Conservation (phyloP, 78 protist species). For the Chrysochromulina tobinii region DNA sequence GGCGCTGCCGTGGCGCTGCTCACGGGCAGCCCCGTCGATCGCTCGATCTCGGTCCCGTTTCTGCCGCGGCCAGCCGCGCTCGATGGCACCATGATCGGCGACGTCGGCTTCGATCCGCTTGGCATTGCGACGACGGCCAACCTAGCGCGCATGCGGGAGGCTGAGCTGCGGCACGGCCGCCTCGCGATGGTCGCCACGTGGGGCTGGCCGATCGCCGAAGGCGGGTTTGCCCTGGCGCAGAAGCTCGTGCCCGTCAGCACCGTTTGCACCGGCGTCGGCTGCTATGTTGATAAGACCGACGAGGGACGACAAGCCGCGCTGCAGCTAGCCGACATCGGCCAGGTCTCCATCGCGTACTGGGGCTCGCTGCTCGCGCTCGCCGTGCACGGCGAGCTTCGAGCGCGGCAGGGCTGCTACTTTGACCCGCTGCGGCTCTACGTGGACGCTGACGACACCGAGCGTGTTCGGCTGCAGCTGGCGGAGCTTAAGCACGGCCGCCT, state of each 20-base stretch:
- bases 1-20: no score
- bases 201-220: background rate
- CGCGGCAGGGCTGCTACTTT: background rate
- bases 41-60: no score
- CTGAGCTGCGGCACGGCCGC: background rate
- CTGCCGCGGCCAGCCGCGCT: no score
- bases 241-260: background rate
- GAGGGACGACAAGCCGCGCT: background rate
- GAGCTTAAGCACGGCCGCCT: background rate
- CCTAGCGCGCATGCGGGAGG: background rate
- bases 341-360: background rate
- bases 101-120: background rate
- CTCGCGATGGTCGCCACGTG: slow-evolving; percentile 4
- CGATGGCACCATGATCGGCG: background rate
- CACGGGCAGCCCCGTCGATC: no score
- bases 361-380: background rate
- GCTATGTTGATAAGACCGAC: background rate
- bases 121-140: background rate
- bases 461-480: background rate
- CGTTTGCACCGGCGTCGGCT: background rate
- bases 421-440: background rate
- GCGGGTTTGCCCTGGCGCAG: background rate
- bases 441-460: background rate
- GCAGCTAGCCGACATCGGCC: background rate
- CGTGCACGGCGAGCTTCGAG: background rate